Evolutionary conservation across 495 filamentous ascomycete species (phyloP).

Genomic region (Aspergillus cavernicola): DNA sequence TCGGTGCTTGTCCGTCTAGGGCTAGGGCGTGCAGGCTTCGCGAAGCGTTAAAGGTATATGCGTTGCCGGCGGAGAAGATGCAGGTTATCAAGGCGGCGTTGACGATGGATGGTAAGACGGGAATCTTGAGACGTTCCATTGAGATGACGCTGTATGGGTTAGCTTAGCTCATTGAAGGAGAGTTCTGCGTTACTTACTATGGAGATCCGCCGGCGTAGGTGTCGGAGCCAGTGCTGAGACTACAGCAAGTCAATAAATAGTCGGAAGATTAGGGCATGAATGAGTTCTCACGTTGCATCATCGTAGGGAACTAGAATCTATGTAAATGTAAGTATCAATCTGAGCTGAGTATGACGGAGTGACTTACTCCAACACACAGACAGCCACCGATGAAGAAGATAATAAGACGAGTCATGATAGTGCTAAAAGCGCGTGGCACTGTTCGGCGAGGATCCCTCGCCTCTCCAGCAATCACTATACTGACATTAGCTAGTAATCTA

Average conservation of each 20-base stretch:
- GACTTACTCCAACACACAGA: neutral
- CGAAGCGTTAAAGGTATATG: neutral
- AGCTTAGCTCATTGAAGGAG: neutral
- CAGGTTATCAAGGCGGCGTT: neutral
- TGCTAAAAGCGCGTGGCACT: neutral
- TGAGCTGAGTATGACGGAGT: neutral
- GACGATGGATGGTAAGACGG: neutral
- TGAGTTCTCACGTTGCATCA: neutral
- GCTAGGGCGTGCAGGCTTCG: neutral
- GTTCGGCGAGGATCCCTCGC: neutral
- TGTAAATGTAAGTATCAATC: neutral
- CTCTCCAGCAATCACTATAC: conserved; percentile 1
- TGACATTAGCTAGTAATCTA: no score
- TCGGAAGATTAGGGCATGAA: neutral
- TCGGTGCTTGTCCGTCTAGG: neutral
- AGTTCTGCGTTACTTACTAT: neutral
- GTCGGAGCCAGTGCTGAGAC: neutral
- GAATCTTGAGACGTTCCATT: conserved; percentile 1
- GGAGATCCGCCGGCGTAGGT: conserved; percentile 1
- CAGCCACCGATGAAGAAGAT: conserved; percentile 3
- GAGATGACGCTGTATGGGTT: neutral
- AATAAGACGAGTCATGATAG: neutral
- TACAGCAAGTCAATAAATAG: neutral
- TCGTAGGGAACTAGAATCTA: neutral
- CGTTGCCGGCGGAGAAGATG: neutral